Evolutionary conservation across 2,329 filamentous ascomycete species (phyloP).

Genomic region (Botrytis fabae): DNA sequence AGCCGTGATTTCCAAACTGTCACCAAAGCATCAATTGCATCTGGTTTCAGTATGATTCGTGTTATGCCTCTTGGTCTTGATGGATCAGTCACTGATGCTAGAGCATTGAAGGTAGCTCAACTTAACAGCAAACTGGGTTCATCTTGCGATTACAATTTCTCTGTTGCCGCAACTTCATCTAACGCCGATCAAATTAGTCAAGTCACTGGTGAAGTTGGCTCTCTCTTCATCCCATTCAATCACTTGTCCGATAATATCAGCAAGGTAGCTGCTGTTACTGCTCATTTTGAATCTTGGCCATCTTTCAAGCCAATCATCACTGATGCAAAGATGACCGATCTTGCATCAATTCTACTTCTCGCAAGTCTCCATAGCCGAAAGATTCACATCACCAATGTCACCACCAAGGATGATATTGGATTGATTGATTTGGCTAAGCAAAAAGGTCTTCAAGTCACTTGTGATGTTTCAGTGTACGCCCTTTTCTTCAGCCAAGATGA

Average conservation of each 20-base stretch:
- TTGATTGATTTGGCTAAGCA: conserved; percentile 76
- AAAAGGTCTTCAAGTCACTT: conserved; percentile 80
- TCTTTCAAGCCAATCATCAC: conserved; percentile 77
- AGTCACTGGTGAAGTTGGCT: conserved; percentile 72
- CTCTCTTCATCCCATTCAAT: conserved; percentile 81
- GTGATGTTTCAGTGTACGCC: conserved; percentile 78
- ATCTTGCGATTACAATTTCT: conserved; percentile 79
- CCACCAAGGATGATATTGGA: conserved; percentile 76
- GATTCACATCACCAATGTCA: conserved; percentile 78
- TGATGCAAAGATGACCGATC: conserved; percentile 76
- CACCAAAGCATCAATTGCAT: conserved; percentile 70
- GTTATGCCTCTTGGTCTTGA: conserved; percentile 75
- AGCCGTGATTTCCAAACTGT: conserved; percentile 69
- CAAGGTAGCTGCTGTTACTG: conserved; percentile 76
- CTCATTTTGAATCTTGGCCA: conserved; percentile 78
- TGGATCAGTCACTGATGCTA: conserved; percentile 70
- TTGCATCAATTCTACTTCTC: conserved; percentile 76
- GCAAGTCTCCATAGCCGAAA: conserved; percentile 76
- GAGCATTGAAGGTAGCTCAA: conserved; percentile 70
- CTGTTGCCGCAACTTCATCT: conserved; percentile 69
- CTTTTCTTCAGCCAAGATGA: conserved; percentile 73
- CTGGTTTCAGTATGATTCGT: conserved; percentile 78
- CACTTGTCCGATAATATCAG: conserved; percentile 76
- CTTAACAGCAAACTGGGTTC: conserved; percentile 66
- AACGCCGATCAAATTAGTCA: conserved; percentile 75